phyloP scores from a whole-genome alignment of 352 stramenopile genomes.

The Phytopythium mirpurense region DNA sequence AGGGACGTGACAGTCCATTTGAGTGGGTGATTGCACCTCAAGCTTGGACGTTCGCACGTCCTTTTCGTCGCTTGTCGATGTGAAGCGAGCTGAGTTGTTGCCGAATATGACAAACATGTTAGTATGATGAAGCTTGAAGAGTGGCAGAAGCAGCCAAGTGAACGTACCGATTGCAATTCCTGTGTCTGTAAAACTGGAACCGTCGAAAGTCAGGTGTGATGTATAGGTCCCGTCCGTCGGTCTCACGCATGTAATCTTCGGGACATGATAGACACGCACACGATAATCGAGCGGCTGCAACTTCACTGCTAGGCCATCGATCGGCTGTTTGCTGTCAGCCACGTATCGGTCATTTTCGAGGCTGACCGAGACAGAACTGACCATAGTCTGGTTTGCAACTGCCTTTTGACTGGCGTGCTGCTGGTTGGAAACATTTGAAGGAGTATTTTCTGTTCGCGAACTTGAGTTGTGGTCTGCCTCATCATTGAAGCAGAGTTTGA shows the following conservation, averaged over 20 bases:
- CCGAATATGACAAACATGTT: too few species aligned
- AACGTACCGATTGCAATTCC: constrained; percentile 39
- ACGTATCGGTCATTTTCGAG: constrained; percentile 18
- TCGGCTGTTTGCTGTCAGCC: constrained; percentile 9
- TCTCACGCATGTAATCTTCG: constrained; percentile 32
- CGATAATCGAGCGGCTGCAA: background rate
- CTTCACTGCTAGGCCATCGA: background rate
- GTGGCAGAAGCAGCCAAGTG: background rate
- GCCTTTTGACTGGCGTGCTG: background rate
- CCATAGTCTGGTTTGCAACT: background rate
- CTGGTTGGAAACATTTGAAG: background rate
- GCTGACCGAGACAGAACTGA: background rate
- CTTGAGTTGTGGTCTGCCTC: background rate
- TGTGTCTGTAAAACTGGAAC: constrained; percentile 48
- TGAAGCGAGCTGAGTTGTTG: constrained; percentile 29
- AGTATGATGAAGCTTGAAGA: too few species aligned
- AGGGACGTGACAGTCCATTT: constrained; percentile 51
- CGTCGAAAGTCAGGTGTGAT: constrained; percentile 45
- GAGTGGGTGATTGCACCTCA: constrained; percentile 30
- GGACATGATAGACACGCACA: constrained; percentile 41
- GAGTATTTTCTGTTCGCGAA: background rate
- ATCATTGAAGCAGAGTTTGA: constrained; percentile 2
- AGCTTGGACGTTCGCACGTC: constrained; percentile 32
- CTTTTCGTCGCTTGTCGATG: constrained; percentile 19
- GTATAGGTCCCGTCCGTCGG: constrained; percentile 62